These are phyloP conservation scores for Podila clonocystis DNA, from an alignment of 192 early-diverging fungal species.

Conservation along the genomic window DNA sequence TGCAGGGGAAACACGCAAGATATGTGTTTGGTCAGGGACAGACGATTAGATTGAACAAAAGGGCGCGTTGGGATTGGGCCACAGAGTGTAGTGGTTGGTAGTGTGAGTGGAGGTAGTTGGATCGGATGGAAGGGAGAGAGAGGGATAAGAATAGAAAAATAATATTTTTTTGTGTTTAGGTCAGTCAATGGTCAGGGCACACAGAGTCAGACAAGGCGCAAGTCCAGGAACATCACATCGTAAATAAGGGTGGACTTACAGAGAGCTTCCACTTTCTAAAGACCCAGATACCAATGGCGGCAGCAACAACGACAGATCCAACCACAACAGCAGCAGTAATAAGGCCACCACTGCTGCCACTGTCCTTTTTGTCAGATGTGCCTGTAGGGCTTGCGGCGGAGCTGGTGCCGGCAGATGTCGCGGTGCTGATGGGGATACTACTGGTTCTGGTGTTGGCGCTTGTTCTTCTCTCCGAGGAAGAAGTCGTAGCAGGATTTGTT, in stretches of 20 bases:
- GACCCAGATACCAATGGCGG: slow-evolving; percentile 61
- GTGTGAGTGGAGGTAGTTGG: no score
- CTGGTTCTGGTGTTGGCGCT: not conserved
- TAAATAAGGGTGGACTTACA: slow-evolving; percentile 37
- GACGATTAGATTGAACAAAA: no score
- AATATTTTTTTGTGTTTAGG: no score
- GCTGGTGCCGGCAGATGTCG: not conserved
- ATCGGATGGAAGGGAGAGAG: no score
- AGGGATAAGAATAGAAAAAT: no score
- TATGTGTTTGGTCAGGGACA: not conserved
- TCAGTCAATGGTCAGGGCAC: no score
- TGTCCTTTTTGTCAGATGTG: not conserved
- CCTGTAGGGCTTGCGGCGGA: not conserved
- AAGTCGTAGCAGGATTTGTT: not conserved
- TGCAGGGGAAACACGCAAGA: no score
- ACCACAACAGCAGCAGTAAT: slow-evolving; percentile 54
- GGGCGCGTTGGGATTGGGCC: no score
- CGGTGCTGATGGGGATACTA: not conserved
- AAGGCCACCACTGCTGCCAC: slow-evolving; percentile 9
- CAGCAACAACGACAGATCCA: slow-evolving; percentile 50
- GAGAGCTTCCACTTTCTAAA: slow-evolving; percentile 64
- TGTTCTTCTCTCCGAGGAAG: no score
- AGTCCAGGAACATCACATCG: not conserved
- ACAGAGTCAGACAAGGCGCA: no score
- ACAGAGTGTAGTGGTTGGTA: no score